Evolutionary conservation across 1,139 yeast genomes (phyloP).

Genomic region (Lodderomyces metapsilosis): DNA sequence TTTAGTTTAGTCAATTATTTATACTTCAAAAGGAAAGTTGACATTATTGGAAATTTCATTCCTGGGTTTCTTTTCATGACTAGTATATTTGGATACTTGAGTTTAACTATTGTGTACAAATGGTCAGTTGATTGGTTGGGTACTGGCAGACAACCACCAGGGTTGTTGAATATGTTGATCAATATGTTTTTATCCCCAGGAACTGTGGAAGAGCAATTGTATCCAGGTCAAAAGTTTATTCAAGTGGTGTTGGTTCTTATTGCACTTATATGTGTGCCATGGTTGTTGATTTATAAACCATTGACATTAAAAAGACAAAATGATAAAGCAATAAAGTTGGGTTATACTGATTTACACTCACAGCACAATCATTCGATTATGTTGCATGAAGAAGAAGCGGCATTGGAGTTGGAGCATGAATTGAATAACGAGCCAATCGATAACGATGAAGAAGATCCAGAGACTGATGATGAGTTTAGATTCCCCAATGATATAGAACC

Average conservation of each 20-base stretch:
- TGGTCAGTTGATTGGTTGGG: slow-evolving; percentile 94
- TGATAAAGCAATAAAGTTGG: slow-evolving; percentile 32
- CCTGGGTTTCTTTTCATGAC: slow-evolving; percentile 96
- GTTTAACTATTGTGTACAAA: slow-evolving; percentile 82
- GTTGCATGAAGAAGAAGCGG: slow-evolving; percentile 34
- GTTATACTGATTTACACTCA: slow-evolving; percentile 37
- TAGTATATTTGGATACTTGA: slow-evolving; percentile 88
- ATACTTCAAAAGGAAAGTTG: slow-evolving; percentile 73
- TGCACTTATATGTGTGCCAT: slow-evolving; percentile 91
- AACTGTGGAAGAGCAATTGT: slow-evolving; percentile 73
- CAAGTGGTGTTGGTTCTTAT: slow-evolving; percentile 72
- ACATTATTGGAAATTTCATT: slow-evolving; percentile 86
- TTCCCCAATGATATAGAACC: slow-evolving; percentile 53
- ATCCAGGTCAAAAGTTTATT: slow-evolving; percentile 78
- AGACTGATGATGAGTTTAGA: slow-evolving; percentile 28
- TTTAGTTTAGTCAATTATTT: slow-evolving; percentile 82
- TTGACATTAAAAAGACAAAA: slow-evolving; percentile 52
- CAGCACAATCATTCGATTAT: slow-evolving; percentile 32
- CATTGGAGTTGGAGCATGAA: slow-evolving; percentile 25
- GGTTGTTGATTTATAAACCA: slow-evolving; percentile 91
- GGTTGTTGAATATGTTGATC: slow-evolving; percentile 89
- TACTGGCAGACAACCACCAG: slow-evolving; percentile 78
- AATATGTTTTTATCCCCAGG: slow-evolving; percentile 97
- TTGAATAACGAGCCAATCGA: slow-evolving; percentile 24
- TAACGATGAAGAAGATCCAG: slow-evolving; percentile 22